phyloP scores from a whole-genome alignment of 106 monocot species.

The Dendrobium huoshanense region DNA sequence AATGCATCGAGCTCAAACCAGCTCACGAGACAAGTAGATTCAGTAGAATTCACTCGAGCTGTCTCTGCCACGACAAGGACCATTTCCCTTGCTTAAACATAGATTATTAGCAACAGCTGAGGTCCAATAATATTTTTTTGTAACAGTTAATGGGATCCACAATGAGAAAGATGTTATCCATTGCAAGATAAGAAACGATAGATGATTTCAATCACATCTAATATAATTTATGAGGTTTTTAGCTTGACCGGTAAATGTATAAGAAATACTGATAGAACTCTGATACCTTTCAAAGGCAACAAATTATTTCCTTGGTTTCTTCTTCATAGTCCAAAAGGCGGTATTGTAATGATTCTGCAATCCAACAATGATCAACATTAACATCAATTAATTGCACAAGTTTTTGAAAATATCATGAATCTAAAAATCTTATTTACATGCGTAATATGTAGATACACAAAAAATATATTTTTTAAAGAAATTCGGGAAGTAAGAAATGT shows the following conservation, averaged over 20 bases:
- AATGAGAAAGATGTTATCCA: too few relatives aligned
- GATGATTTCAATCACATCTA: too few relatives aligned
- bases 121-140: too few relatives aligned
- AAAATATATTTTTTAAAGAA: neutral
- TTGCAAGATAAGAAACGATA: too few relatives aligned
- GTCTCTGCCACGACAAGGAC: too few relatives aligned
- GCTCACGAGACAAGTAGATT: too few relatives aligned
- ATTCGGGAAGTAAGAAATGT: neutral
- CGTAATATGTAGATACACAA: neutral
- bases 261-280: neutral
- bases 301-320: constrained; percentile 26
- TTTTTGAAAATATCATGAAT: neutral
- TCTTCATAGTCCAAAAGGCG: constrained; percentile 95
- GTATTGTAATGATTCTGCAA: constrained; percentile 76
- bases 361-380: neutral
- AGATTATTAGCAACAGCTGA: too few relatives aligned
- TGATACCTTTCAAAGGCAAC: neutral
- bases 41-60: too few relatives aligned
- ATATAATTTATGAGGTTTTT: neutral
- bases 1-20: too few relatives aligned
- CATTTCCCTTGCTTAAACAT: too few relatives aligned
- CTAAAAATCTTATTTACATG: neutral
- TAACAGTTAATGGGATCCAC: too few relatives aligned
- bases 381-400: neutral
- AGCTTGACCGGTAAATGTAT: neutral